Evolutionary conservation across 2,329 filamentous ascomycete genomes (phyloP), one percentile per base, ranked within the genome.

Genomic region (Epichloe coenophiala): DNA sequence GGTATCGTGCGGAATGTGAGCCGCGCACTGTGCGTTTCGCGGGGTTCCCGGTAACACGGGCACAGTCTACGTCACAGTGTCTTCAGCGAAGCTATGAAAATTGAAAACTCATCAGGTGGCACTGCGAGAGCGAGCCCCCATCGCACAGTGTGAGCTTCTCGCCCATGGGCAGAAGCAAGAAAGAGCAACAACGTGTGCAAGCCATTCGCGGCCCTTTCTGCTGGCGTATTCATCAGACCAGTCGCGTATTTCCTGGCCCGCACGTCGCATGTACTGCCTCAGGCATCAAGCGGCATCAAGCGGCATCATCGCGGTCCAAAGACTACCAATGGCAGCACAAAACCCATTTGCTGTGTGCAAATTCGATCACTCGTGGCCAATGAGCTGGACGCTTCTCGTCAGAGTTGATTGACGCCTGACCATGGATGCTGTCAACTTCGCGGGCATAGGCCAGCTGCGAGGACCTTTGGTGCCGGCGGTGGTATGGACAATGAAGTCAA

Each of bases 151-250:
- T 13, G 36, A 38, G 36, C 15, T 38, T n/a, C 36, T 38, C 27
- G 8, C 27, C 36, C 36, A 21, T 21, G 17, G 21, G 19, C 7
- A 42, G n/a, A 42, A 42, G 21, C 19, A 42, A n/a, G 15, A 8
- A 36, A 31, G n/a, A 33, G 13, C 19, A 41, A 31, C 39, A 23
- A 9, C 27, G 27, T 9, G 27, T 9, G 8, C 27, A 31, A 13
- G 17, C 17, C 17, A 17, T 17, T 17, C 17, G 17, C 19, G 19
- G 19, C 3, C 19, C 19, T 21, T 1, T 27, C 27, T n/a, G 38
- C 48, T 17, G 37, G 58, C 58, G 60, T 61, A 62, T 43, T 55
- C 51, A 44, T 60, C 55, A 60, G 58, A 49, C 59, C 55, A 58
- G 51, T 12, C 44, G 55, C 60, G 61, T 61, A 63, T 41, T 52